Evolutionary conservation across 345 rosid genomes (phyloP).

Genomic region (Hevea brasiliensis): DNA sequence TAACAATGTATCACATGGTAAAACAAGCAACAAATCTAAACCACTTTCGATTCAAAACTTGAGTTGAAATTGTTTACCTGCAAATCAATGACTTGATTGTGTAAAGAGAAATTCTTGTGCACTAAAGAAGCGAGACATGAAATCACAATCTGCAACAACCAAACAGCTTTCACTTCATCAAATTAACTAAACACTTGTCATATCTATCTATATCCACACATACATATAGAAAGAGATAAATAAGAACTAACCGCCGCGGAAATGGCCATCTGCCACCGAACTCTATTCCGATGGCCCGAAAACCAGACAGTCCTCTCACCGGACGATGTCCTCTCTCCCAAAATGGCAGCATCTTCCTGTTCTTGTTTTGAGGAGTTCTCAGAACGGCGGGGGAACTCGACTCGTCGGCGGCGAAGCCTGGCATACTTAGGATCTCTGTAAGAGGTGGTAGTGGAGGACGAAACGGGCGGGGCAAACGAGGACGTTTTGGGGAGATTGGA

Average conservation of each 20-base stretch:
- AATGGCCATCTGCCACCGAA: constrained; percentile 50
- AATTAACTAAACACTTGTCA: background rate
- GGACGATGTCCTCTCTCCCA: constrained; percentile 18
- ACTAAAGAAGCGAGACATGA: constrained; percentile 49
- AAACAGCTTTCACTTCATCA: background rate
- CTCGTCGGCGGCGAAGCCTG: constrained; percentile 37
- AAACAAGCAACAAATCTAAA: background rate
- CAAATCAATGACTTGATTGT: constrained; percentile 45
- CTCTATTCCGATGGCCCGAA: constrained; percentile 26
- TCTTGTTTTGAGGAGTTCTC: constrained; percentile 21
- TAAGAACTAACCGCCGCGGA: constrained; percentile 35
- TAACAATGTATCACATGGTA: background rate
- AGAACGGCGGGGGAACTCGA: constrained; percentile 23
- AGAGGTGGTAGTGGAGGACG: constrained; percentile 22
- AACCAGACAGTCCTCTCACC: constrained; percentile 10
- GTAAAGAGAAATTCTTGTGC: constrained; percentile 57
- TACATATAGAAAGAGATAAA: background rate
- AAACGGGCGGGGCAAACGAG: constrained; percentile 20
- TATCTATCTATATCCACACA: background rate
- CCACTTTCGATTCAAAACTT: background rate
- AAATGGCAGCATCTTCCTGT: constrained; percentile 11
- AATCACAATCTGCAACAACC: constrained; percentile 46
- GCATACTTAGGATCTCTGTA: constrained; percentile 27
- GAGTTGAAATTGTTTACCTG: constrained; percentile 35
- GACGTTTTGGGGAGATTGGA: constrained; percentile 25